Base-by-base conservation (phyloP, 1,139 yeast species). In the Lodderomyces jiufengensis region DNA sequence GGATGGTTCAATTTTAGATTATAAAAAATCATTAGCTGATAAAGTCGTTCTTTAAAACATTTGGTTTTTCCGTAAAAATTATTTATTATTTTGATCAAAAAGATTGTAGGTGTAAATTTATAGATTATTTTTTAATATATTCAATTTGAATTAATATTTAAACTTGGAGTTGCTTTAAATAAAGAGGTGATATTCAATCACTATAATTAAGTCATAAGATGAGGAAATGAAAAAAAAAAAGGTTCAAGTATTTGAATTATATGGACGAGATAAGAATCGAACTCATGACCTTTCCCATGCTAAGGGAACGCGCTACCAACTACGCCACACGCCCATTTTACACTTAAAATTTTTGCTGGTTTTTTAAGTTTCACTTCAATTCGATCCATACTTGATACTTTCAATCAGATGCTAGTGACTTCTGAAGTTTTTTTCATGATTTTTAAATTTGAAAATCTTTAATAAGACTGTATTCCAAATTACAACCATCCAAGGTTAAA, bases 11-110 rank as follows among this genome's bases (percentile, higher is more conserved):
- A 92, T 92, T 60, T 74, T 87, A 65, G 84, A 84, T 51, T 92
- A 92, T 76, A 92, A 92, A 81, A 84, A 83, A 75, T 82, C 81
- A 67, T 78, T 90, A 76, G 97, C 97, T 39, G 77, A 79, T 67
- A 80, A 84, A 48, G 88, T 90, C 66, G 88, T 84, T 14, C 36
- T 38, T 31, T 38, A 32, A 32, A 22, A 14, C n/a, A n/a, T n/a
- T n/a, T n/a, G n/a, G n/a, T 26, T 4, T 25, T 21, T 27, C 29
- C n/a, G n/a, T n/a, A n/a, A 18, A 18, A 18, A 5, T 18, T 18
- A 18, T 18, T 18, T 18, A 18, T 18, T 18, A 5, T n/a, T n/a
- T n/a, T n/a, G n/a, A n/a, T n/a, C n/a, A n/a, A n/a, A 5, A 5
- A 12, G 9, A 12, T 5, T 24, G 5, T 24, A 9, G 26, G 26